phyloP scores from a whole-genome alignment of 176 grass and related monocot species.

The Raddia distichophylla region DNA sequence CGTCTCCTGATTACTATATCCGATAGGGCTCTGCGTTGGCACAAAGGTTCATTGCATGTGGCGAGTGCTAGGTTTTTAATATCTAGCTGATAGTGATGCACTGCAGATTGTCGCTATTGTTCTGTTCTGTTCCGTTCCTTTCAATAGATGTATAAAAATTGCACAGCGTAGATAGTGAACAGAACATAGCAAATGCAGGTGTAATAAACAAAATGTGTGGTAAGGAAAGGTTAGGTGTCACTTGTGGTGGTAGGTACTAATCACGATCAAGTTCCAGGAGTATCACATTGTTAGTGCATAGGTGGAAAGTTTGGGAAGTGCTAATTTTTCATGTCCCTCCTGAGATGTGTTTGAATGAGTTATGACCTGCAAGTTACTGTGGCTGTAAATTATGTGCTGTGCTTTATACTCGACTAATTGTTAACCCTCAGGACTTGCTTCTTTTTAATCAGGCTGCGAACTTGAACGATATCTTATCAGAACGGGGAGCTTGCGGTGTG shows the following conservation, averaged over 20 bases:
- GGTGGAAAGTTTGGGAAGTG: not conserved
- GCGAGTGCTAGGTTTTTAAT: constrained; percentile 7
- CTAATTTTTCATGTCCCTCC: constrained; percentile 1
- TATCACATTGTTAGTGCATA: constrained; percentile 39
- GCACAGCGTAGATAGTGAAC: constrained; percentile 4
- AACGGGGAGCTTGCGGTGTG: constrained; percentile 97
- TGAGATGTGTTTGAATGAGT: constrained; percentile 28
- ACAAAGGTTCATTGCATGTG: constrained; percentile 13
- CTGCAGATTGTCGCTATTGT: constrained; percentile 40
- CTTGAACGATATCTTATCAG: constrained; percentile 87
- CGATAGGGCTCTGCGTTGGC: constrained; percentile 2
- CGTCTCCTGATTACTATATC: not conserved
- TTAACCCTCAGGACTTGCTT: constrained; percentile 8
- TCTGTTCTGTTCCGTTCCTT: constrained; percentile 30
- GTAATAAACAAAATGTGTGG: constrained; percentile 38
- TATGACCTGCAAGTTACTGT: not conserved
- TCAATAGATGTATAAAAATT: constrained; percentile 27
- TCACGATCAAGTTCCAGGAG: constrained; percentile 34
- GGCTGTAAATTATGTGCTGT: constrained; percentile 13
- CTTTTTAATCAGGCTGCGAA: constrained; percentile 59
- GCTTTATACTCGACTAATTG: not conserved
- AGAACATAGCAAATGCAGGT: constrained; percentile 42
- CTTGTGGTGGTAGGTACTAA: constrained; percentile 49
- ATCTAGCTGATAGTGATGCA: constrained; percentile 11
- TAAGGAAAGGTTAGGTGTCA: constrained; percentile 36